Conservation (phyloP, 75 land plant genomes). For the Cupressus sempervirens region DNA sequence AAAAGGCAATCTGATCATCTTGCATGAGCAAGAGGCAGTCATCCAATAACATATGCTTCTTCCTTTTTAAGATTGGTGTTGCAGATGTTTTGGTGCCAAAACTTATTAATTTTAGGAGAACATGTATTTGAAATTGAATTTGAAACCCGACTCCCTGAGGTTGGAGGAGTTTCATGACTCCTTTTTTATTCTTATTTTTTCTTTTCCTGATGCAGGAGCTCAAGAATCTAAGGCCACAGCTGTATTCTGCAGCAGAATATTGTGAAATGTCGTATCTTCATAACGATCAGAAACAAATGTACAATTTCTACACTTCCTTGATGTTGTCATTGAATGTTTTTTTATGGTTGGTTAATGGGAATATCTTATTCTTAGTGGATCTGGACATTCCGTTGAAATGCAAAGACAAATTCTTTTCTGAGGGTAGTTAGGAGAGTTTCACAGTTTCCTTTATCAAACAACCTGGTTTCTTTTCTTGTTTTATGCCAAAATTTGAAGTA, state of each 20-base stretch:
- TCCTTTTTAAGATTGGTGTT: not conserved
- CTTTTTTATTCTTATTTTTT: not conserved
- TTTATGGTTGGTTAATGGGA: constrained; percentile 4
- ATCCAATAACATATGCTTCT: not conserved
- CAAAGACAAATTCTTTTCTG: not conserved
- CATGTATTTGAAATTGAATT: not conserved
- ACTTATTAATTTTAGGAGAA: not conserved
- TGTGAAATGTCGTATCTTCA: constrained; percentile 96
- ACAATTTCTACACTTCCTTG: constrained; percentile 17
- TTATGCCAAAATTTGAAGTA: not conserved
- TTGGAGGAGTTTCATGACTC: not conserved
- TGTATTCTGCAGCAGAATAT: constrained; percentile 97
- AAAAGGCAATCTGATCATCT: not conserved
- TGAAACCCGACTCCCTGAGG: not conserved
- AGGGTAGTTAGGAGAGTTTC: not conserved
- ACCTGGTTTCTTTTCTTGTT: not conserved
- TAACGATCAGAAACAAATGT: constrained; percentile 96
- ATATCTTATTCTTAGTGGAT: not conserved
- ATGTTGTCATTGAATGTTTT: not conserved
- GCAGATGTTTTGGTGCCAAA: not conserved
- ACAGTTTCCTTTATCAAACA: not conserved
- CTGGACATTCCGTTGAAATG: not conserved
- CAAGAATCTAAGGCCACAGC: constrained; percentile 93
- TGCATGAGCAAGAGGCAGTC: not conserved
- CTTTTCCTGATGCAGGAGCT: constrained; percentile 57